Conservation (phyloP, 2,329 filamentous ascomycete genomes). For the Lizonia empirigonia region DNA sequence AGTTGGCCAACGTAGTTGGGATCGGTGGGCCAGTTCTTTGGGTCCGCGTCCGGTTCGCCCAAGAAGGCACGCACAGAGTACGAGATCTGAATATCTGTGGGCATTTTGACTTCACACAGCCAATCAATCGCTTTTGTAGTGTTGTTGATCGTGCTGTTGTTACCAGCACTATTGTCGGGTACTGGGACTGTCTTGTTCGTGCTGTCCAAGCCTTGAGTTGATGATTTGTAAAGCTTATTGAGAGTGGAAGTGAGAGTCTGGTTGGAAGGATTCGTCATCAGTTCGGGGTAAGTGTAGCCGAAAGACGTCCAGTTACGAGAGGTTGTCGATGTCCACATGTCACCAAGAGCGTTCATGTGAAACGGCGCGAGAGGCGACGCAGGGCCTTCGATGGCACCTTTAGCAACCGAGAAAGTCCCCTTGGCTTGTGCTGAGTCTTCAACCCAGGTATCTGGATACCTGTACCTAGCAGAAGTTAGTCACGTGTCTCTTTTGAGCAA, state of each 20-base stretch:
- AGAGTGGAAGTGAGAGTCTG: constrained; percentile 34
- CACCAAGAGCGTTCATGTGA: constrained; percentile 40
- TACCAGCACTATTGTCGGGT: constrained; percentile 4
- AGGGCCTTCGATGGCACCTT: constrained; percentile 27
- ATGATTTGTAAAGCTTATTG: constrained; percentile 37
- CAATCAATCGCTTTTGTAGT: constrained; percentile 35
- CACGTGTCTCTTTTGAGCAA: neutral
- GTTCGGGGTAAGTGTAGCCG: constrained; percentile 44
- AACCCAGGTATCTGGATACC: constrained; percentile 43
- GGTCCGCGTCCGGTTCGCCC: constrained; percentile 31
- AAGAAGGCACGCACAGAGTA: constrained; percentile 43
- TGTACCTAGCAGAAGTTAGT: constrained; percentile 29
- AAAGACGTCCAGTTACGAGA: constrained; percentile 39
- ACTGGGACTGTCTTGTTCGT: constrained; percentile 20
- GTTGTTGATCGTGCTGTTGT: constrained; percentile 12
- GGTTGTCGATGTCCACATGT: constrained; percentile 39
- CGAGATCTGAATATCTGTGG: constrained; percentile 38
- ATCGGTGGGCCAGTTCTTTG: constrained; percentile 45
- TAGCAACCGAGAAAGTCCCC: constrained; percentile 30
- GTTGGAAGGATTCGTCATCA: constrained; percentile 33
- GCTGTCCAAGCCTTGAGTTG: constrained; percentile 32
- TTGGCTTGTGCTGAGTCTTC: constrained; percentile 30
- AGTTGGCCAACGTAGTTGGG: constrained; percentile 51
- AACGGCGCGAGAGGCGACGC: constrained; percentile 36
- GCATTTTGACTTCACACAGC: constrained; percentile 41